Base-by-base conservation (phyloP, 345 rosid genomes). In the Brassica nigra region DNA sequence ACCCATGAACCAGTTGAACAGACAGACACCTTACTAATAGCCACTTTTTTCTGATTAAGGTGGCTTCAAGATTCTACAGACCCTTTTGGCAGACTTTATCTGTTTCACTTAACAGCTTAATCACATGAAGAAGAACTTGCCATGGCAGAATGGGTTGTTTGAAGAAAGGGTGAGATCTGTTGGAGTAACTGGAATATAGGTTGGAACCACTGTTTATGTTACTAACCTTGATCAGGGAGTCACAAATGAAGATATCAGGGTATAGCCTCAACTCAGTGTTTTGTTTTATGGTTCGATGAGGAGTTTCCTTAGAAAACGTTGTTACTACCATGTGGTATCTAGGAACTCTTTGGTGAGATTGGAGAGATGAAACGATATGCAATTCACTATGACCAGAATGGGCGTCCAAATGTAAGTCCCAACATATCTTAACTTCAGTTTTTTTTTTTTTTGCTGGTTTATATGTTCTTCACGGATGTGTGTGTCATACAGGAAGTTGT, bases 141-240 rank as follows among this genome's bases (percentile, higher is more conserved):
- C 97, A 29, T 91, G 97, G 98, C 92, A 88, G 83, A 90, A 86
- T 86, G 95, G 89, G 83, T 84, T 96, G 94, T 83, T 92, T 85
- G 97, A 96, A 85, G 99, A 92, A 64, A 90, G 97, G 84, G 83
- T 96, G 78, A 90, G 91, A 86, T 97, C 99, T 81, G 92, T 87
- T 16, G 98, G 98, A 37, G 89, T 93, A 66, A 84, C 92, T 49
- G 95, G 97, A 83, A 55, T 92, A 58, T 97, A 92, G 79, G 69
- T 86, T 63, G 99, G 97, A 61, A 86, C 97, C 70, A 90, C 89
- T 62, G 83, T 96, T 82, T 84, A 86, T 85, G 88, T 93, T 70
- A 93, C 95, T 73, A 96, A 96, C 86, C 88, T 96, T 86, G 97
- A 92, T 74, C 78, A 69, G 80, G 95, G 95, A 27, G 99, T 96